Evolutionary conservation across 257 asterid species (phyloP).

Genomic region (Osmanthus fragrans): DNA sequence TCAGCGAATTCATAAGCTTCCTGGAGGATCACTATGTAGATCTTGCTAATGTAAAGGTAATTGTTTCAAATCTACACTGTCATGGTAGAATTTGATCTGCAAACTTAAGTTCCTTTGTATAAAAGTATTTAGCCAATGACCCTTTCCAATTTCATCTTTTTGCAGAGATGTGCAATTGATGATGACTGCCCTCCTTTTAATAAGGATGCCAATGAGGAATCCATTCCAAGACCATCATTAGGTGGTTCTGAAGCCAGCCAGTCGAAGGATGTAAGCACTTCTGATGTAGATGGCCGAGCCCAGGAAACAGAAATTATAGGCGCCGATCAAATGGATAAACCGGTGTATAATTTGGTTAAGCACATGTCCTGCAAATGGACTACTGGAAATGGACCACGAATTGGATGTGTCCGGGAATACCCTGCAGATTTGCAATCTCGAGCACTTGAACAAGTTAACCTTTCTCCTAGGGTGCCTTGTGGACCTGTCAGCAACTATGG

Average conservation of each 20-base stretch:
- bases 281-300: slow-evolving; percentile 12
- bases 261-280: slow-evolving; percentile 10
- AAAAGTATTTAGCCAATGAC: background rate
- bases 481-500: slow-evolving; percentile 14
- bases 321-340: background rate
- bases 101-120: background rate
- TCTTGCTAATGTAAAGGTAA: slow-evolving; percentile 54
- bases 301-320: background rate
- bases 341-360: slow-evolving; percentile 11
- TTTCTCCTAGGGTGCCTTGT: slow-evolving; percentile 23
- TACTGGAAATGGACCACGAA: slow-evolving; percentile 26
- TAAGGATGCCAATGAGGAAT: slow-evolving; percentile 25
- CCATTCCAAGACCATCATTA: slow-evolving; percentile 10
- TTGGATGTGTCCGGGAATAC: slow-evolving; percentile 30
- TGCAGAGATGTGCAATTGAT: slow-evolving; percentile 51
- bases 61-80: background rate
- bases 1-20: slow-evolving; percentile 47
- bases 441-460: slow-evolving; percentile 30
- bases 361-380: slow-evolving; percentile 25
- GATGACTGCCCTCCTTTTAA: slow-evolving; percentile 36
- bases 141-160: background rate
- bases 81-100: too few species aligned
- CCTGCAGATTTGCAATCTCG: slow-evolving; percentile 24
- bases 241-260: background rate
- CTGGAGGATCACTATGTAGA: slow-evolving; percentile 47